A percentile compares a stretch with the other conserved stretches of the same genome.
These are phyloP conservation scores for Boletellus dicymbophilus DNA, from an alignment of 1,284 basidiomycete genomes.

Conservation along the genomic window DNA sequence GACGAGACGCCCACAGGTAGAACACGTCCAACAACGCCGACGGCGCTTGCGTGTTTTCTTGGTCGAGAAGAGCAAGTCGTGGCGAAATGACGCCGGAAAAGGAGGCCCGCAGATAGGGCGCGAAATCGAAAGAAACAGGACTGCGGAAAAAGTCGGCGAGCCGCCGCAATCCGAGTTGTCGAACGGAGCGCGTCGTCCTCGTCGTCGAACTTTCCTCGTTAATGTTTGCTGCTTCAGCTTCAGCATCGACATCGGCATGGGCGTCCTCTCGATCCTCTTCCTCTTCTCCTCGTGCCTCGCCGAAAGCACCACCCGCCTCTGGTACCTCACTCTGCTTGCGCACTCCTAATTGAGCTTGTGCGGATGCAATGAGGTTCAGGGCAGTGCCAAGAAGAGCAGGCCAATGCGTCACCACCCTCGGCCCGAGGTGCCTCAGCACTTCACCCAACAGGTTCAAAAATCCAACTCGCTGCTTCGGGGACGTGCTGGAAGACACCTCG, in stretches of 20 bases:
- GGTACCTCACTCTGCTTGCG: slow-evolving; percentile 17
- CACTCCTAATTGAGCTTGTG: slow-evolving; percentile 49
- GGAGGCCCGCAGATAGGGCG: slow-evolving; percentile 65
- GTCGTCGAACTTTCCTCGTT: slow-evolving; percentile 39
- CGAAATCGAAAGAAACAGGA: slow-evolving; percentile 74
- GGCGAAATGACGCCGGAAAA: slow-evolving; percentile 83
- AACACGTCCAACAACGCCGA: slow-evolving; percentile 91
- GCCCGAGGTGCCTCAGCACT: slow-evolving; percentile 79
- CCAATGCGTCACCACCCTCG: slow-evolving; percentile 72
- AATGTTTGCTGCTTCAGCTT: slow-evolving; percentile 31
- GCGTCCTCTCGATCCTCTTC: slow-evolving; percentile 39
- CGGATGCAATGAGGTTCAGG: slow-evolving; percentile 63
- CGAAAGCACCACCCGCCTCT: slow-evolving; percentile 20
- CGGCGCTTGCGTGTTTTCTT: slow-evolving; percentile 92
- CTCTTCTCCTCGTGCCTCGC: slow-evolving; percentile 35
- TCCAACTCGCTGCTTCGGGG: slow-evolving; percentile 78
- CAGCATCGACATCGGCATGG: too few relatives aligned
- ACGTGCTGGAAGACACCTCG: slow-evolving; percentile 36
- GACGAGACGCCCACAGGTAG: slow-evolving; percentile 71
- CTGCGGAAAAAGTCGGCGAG: slow-evolving; percentile 87
- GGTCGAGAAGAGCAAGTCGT: slow-evolving; percentile 72
- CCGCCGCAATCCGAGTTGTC: slow-evolving; percentile 86
- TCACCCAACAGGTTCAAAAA: slow-evolving; percentile 86
- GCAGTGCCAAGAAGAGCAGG: slow-evolving; percentile 69
- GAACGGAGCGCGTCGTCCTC: slow-evolving; percentile 61